Evolutionary conservation across 192 early-diverging fungal species (phyloP), one percentile per base, ranked within the genome.

Genomic region (Gryganskiella cystojenkinii): DNA sequence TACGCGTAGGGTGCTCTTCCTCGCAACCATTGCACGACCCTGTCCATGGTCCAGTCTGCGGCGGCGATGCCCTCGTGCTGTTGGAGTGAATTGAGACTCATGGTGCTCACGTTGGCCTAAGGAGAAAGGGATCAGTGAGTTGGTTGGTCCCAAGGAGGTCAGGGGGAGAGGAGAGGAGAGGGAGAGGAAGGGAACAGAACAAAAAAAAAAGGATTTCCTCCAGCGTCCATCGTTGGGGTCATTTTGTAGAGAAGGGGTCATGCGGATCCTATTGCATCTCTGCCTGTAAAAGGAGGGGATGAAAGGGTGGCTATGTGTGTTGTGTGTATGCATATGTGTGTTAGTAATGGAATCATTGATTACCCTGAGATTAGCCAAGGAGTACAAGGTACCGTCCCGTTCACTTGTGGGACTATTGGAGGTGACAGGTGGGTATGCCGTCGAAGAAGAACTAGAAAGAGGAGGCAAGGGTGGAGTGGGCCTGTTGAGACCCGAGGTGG

Each of bases 41-140:
- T 64, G 8, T 78, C 74, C 67, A 78, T 78, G 27, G 67, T 78
- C 74, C 74, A 78, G 1, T 78, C 74, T 44, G 61, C 66, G 19
- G 61, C 66, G 8, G 73, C 17, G 19, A 56, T 68, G 2, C 59
- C 65, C 40, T 76, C 64, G 24, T 22, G 34, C 17, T 59, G 66
- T 13, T 55, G 69, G 11, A 49, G 70, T 0, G 70, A 64, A 28
- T 58, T 78, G 30, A 76, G 67, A 52, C 67, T 78, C 60, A 78
- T 58, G 10, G 60, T 68, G 34, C 65, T 78, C 24, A 64, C 61
- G 45, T 78, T 78, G 20, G 61, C 61, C 74, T 67, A 63, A 27
- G 10, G 11, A 37, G 13, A 15, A 20, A 33, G 9, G 27, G 25
- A 24, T 22, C 11, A 8, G 28, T 1, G 15, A 10, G 28, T 19